These are phyloP conservation scores for Beauveria pseudobassiana DNA, from an alignment of 2,329 filamentous ascomycete species.

Conservation along the genomic window DNA sequence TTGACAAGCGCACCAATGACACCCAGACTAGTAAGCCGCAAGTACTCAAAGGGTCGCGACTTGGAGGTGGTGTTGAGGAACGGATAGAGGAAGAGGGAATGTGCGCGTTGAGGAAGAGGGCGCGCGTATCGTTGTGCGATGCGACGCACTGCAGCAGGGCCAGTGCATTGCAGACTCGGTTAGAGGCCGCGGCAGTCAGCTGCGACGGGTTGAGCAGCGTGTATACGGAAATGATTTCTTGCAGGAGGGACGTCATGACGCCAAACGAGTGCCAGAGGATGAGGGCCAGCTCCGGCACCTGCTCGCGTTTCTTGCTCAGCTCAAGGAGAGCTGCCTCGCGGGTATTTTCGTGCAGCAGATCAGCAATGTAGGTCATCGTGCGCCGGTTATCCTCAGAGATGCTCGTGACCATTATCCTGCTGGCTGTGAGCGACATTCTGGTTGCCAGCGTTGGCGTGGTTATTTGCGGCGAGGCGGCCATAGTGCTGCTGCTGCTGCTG, in stretches of 20 bases:
- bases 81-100: constrained; percentile 97
- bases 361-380: constrained; percentile 88
- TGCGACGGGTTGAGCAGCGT: constrained; percentile 94
- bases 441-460: constrained; percentile 44
- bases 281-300: constrained; percentile 90
- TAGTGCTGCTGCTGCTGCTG: constrained; percentile 59
- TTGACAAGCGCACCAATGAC: constrained; percentile 97
- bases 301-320: constrained; percentile 96
- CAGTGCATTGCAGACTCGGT: constrained; percentile 94
- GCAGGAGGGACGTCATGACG: constrained; percentile 94
- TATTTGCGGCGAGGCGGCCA: constrained; percentile 59
- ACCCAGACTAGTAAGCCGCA: constrained; percentile 88
- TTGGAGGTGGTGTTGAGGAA: constrained; percentile 99
- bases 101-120: constrained; percentile 88
- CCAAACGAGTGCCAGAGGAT: constrained; percentile 99
- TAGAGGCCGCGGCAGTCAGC: constrained; percentile 93
- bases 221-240: constrained; percentile 99
- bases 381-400: constrained; percentile 85
- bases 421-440: constrained; percentile 38
- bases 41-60: constrained; percentile 93
- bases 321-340: constrained; percentile 88
- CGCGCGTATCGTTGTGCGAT: constrained; percentile 92
- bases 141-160: constrained; percentile 95
- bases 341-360: constrained; percentile 78
- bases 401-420: constrained; percentile 51